Percentiles rank a stretch among this genome's conserved stretches.
phyloP scores from a whole-genome alignment of 768 basidiomycete species.

The Auriscalpium vulgare region DNA sequence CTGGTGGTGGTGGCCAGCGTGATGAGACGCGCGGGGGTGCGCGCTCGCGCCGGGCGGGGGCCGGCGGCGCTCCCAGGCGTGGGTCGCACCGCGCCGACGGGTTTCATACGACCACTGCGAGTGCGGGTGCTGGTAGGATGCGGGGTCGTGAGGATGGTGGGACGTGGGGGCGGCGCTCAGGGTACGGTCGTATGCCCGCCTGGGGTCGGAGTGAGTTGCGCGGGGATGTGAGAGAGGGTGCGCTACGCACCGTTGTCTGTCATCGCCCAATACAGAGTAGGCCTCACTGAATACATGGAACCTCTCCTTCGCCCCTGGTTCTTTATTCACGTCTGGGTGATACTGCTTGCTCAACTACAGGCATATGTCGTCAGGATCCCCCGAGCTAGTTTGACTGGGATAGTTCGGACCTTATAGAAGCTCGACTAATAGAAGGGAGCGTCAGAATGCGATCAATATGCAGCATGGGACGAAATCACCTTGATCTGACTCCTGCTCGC shows the following conservation, averaged over 20 bases:
- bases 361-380: neutral
- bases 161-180: slow-evolving; percentile 4
- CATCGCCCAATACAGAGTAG: slow-evolving; percentile 36
- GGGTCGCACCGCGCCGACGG: slow-evolving; percentile 27
- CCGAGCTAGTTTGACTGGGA: neutral
- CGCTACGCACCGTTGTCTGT: slow-evolving; percentile 32
- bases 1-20: neutral
- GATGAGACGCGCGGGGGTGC: neutral
- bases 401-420: slow-evolving; percentile 27
- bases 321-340: slow-evolving; percentile 38
- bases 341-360: slow-evolving; percentile 38
- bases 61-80: slow-evolving; percentile 27
- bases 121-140: slow-evolving; percentile 12
- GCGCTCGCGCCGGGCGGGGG: slow-evolving; percentile 11
- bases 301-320: slow-evolving; percentile 29
- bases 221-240: neutral
- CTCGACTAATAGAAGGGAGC: slow-evolving; percentile 20
- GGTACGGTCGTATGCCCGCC: slow-evolving; percentile 28
- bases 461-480: slow-evolving; percentile 14
- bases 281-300: slow-evolving; percentile 42
- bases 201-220: slow-evolving; percentile 2
- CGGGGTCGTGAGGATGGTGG: neutral
- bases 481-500: slow-evolving; percentile 30
- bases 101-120: slow-evolving; percentile 21
- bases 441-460: neutral